These are phyloP conservation scores for Neurospora cerealis DNA, from an alignment of 495 filamentous ascomycete species.

Conservation along the genomic window DNA sequence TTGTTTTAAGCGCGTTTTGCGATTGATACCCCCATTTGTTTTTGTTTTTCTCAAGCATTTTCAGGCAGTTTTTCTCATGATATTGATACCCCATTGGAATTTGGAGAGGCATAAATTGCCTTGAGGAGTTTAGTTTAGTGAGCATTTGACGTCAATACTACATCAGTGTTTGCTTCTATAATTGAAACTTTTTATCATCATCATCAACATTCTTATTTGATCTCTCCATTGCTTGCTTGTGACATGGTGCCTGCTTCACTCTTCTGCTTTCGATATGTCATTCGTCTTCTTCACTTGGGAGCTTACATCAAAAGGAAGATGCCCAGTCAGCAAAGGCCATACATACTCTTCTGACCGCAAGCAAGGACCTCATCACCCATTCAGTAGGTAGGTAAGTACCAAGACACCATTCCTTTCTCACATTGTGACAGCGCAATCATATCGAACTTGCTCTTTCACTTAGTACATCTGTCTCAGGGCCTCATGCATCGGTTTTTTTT, in stretches of 20 bases:
- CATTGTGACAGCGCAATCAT: neutral
- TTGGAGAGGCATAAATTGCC: neutral
- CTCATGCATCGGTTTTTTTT: neutral
- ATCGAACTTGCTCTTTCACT: neutral
- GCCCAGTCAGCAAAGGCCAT: no score
- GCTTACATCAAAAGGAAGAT: neutral
- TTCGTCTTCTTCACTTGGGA: neutral
- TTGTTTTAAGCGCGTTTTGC: neutral
- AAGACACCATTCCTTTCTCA: neutral
- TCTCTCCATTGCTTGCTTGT: neutral
- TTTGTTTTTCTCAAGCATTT: neutral
- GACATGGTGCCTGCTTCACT: neutral
- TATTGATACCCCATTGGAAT: neutral
- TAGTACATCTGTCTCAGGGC: neutral
- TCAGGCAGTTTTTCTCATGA: neutral
- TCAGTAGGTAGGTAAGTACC: neutral
- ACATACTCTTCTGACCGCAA: no score
- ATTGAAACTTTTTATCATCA: neutral
- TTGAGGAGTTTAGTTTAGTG: neutral
- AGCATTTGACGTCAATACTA: neutral
- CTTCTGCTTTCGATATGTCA: neutral
- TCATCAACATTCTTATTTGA: neutral
- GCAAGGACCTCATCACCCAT: neutral
- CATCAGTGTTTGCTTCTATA: neutral
- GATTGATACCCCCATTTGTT: neutral